Evolutionary conservation across 805 yeast species (phyloP).

Genomic region (Dipodascopsis uninucleata): DNA sequence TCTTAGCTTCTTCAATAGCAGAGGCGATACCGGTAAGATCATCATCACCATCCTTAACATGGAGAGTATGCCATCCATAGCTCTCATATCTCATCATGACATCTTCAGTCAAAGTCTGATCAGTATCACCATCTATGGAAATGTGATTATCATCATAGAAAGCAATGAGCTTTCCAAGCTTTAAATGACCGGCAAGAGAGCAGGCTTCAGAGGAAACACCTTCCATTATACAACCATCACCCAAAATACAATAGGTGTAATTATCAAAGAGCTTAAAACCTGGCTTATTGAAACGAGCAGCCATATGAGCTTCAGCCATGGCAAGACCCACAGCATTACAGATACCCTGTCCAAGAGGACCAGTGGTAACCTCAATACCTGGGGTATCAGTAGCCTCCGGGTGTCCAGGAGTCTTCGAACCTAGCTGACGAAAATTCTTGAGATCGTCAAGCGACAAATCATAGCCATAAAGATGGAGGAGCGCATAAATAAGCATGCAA

Average conservation of each 20-base stretch:
- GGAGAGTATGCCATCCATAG: constrained; percentile 88
- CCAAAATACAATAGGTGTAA: constrained; percentile 75
- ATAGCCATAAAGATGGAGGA: constrained; percentile 84
- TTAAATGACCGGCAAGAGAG: constrained; percentile 93
- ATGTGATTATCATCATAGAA: constrained; percentile 96
- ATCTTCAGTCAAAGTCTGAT: constrained; percentile 89
- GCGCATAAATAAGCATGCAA: constrained; percentile 79
- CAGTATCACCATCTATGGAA: constrained; percentile 92
- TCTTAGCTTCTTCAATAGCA: constrained; percentile 80
- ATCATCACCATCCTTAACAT: constrained; percentile 75
- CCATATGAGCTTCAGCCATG: constrained; percentile 85
- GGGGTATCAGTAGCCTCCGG: constrained; percentile 82
- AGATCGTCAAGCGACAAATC: constrained; percentile 77
- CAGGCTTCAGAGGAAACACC: constrained; percentile 94
- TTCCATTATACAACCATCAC: constrained; percentile 98
- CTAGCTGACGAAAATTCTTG: constrained; percentile 82
- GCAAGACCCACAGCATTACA: constrained; percentile 96
- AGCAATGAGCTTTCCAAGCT: constrained; percentile 88
- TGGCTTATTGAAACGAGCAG: constrained; percentile 92
- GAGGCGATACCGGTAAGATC: constrained; percentile 66
- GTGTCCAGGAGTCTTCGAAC: constrained; percentile 95
- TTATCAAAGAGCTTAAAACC: constrained; percentile 66
- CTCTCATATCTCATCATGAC: constrained; percentile 79
- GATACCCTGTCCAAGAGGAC: constrained; percentile 98
- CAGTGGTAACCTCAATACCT: constrained; percentile 96